These are phyloP conservation scores for Stylosanthes scabra DNA, from an alignment of 331 rosid genomes.

Conservation along the genomic window DNA sequence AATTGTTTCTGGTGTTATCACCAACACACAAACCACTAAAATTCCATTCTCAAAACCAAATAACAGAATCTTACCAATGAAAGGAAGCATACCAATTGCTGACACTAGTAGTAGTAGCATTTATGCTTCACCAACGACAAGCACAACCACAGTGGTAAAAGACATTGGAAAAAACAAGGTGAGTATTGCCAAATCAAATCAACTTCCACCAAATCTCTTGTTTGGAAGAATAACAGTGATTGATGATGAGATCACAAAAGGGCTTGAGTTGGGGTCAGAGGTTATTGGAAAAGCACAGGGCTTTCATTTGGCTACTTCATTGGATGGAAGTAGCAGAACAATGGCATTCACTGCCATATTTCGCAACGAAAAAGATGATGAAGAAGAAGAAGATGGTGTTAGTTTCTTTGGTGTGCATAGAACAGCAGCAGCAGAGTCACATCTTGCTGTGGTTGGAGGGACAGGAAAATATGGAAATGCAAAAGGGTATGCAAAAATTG, in stretches of 20 bases:
- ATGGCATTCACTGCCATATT: constrained; percentile 47
- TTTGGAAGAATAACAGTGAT: constrained; percentile 57
- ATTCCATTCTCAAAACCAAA: constrained; percentile 58
- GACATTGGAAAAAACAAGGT: constrained; percentile 45
- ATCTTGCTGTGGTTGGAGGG: constrained; percentile 52
- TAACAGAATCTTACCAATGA: constrained; percentile 41
- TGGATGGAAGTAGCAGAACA: constrained; percentile 56
- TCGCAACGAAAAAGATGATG: constrained; percentile 1
- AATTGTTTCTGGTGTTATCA: constrained; percentile 44
- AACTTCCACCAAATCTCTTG: constrained; percentile 37
- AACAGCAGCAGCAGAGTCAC: constrained; percentile 36
- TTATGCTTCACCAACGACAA: not conserved
- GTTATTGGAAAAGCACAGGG: constrained; percentile 51
- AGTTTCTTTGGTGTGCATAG: constrained; percentile 52
- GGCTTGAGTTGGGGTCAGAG: constrained; percentile 35
- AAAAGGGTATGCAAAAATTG: constrained; percentile 50
- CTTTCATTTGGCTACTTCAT: constrained; percentile 50
- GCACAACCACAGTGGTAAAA: constrained; percentile 13
- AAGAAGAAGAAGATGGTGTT: constrained; percentile 33
- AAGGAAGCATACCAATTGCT: constrained; percentile 36
- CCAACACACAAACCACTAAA: constrained; percentile 30
- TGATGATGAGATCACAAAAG: constrained; percentile 50
- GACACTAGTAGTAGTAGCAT: not conserved
- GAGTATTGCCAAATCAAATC: constrained; percentile 20
- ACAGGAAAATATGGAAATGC: constrained; percentile 45